Conservation (phyloP, 164 flowering plant species). For the Euptelea pleiosperma region DNA sequence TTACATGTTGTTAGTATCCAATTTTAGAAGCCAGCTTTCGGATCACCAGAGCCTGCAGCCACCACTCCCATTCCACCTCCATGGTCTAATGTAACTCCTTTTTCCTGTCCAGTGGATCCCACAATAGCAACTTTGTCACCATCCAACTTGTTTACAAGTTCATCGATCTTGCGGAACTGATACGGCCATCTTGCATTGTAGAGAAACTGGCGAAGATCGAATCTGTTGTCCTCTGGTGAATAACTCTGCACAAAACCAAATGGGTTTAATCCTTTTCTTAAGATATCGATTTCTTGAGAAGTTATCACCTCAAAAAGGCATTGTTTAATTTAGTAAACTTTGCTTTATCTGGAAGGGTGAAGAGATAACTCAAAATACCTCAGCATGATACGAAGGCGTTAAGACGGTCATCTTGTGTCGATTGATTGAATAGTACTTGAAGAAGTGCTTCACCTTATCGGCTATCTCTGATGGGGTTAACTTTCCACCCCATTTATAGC, state of each 20-base stretch:
- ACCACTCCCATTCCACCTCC: conserved; percentile 79
- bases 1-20: background rate
- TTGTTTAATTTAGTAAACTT: background rate
- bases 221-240: conserved; percentile 94
- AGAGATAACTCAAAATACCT: conserved; percentile 43
- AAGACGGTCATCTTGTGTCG: conserved; percentile 95
- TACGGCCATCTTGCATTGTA: conserved; percentile 93
- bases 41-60: conserved; percentile 79
- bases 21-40: conserved; percentile 54
- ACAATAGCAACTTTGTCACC: conserved; percentile 36
- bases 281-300: background rate
- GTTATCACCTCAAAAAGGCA: background rate
- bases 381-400: conserved; percentile 96
- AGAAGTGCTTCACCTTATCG: conserved; percentile 89
- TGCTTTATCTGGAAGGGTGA: too few species aligned
- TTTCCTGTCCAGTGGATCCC: conserved; percentile 26
- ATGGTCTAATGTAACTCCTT: conserved; percentile 19
- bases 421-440: conserved; percentile 94
- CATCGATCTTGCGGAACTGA: conserved; percentile 90
- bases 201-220: conserved; percentile 89
- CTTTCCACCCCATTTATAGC: conserved; percentile 77
- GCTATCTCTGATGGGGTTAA: conserved; percentile 70
- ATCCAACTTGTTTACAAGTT: conserved; percentile 52
- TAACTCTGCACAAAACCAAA: conserved; percentile 64
- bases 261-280: background rate